Base-by-base conservation (phyloP, 2,329 filamentous ascomycete genomes). In the Colletotrichum incanum region DNA sequence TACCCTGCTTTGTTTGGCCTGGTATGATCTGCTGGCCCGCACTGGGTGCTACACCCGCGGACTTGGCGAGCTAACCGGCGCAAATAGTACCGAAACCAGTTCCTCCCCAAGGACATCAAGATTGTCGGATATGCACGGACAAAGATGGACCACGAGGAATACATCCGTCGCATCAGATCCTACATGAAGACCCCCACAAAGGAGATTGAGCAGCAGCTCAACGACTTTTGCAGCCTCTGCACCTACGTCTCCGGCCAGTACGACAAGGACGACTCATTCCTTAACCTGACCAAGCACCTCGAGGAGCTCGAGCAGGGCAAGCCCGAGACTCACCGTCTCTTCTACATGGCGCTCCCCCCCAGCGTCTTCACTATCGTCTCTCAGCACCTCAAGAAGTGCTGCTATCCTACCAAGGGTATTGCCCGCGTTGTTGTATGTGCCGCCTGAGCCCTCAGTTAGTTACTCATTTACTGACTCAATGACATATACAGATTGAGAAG, bases 181-280 rank as follows among this genome's bases (percentile, higher is more conserved):
- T 97, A 98, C 87, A 99, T 99, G 88, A 98, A 99, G 90, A 96
- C 95, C 20, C 96, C 96, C 20, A 98, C 96, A 77, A 97, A 98
- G 88, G 96, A 98, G 78, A 92, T 97, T 77, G 95, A 99, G 87
- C 93, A 98, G 85, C 95, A 98, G 83, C 89, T 99, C 72, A 91
- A 96, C 74, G 93, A 96, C 72, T 99, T 99, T 86, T 93, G 92
- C 86, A 86, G 90, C 74, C 87, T 96, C 78, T 98, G 96, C 89
- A 92, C 94, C 80, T 99, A 99, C 81, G 88, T 99, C 62, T 94
- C 95, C n/a, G 96, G 96, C 72, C 96, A 98, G 84, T 99, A 99
- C 82, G 96, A 99, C 85, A 91, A 96, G 84, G 96, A 98, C 79
- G 96, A 98, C 76, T 96, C 95, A 52, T 99, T 99, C 86, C 85